Evolutionary conservation across 2,329 filamentous ascomycete species (phyloP).

Genomic region (Dothiorella sarmentorum): DNA sequence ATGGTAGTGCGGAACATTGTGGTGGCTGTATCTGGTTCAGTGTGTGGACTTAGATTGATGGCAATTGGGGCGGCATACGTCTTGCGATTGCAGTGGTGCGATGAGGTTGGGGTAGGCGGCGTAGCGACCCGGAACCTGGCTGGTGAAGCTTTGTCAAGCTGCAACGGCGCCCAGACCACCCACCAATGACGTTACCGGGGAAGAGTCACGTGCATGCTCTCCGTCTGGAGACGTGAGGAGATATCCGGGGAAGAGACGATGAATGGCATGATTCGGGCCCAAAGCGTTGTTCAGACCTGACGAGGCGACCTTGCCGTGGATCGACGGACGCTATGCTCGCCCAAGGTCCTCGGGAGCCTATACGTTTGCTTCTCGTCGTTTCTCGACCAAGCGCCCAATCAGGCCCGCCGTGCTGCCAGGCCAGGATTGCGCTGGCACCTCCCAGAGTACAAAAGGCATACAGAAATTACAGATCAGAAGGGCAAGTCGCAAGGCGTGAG

Average conservation of each 20-base stretch:
- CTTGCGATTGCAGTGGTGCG: constrained; percentile 22
- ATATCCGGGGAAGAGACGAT: not conserved
- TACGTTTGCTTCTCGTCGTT: constrained; percentile 7
- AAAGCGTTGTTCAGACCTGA: not conserved
- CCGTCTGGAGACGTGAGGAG: constrained; percentile 17
- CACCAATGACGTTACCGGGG: constrained; percentile 15
- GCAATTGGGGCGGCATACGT: constrained; percentile 9
- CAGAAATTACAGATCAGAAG: not conserved
- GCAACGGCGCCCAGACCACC: constrained; percentile 7
- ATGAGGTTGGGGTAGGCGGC: constrained; percentile 20
- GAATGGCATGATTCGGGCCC: not conserved
- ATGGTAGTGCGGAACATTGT: constrained; percentile 39
- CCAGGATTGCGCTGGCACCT: not conserved
- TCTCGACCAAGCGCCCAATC: constrained; percentile 3
- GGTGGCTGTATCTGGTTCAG: constrained; percentile 13
- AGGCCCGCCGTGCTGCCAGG: not conserved
- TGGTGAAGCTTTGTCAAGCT: constrained; percentile 14
- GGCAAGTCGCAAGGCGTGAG: not conserved
- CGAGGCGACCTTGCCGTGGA: not conserved
- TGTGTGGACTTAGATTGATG: not conserved
- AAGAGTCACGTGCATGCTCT: not conserved
- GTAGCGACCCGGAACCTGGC: not conserved
- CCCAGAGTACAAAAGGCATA: not conserved
- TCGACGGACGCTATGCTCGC: constrained; percentile 2
- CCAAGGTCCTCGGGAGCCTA: not conserved